A percentile compares a stretch with the other conserved stretches of the same genome.
phyloP scores from a whole-genome alignment of 768 basidiomycete genomes.

The Amanita rimosa region DNA sequence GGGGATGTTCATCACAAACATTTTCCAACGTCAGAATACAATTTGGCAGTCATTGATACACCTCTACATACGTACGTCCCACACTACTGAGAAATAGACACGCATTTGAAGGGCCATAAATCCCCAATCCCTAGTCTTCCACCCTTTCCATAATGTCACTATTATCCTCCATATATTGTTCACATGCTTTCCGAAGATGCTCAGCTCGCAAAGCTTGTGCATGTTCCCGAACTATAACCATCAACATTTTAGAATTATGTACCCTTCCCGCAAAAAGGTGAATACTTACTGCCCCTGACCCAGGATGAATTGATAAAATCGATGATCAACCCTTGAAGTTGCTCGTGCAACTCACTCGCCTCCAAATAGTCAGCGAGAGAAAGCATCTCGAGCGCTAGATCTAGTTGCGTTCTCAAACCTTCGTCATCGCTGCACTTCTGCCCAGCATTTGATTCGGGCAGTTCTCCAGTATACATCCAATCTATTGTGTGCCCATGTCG shows the following conservation, averaged over 20 bases:
- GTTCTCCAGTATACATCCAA: conserved; percentile 3
- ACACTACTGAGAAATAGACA: too few species aligned
- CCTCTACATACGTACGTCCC: too few species aligned
- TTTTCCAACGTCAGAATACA: too few species aligned
- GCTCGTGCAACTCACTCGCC: conserved; percentile 1
- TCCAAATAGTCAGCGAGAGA: conserved; percentile 5
- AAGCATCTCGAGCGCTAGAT: conserved; percentile 8
- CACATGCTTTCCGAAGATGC: conserved; percentile 14
- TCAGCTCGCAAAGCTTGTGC: conserved; percentile 13
- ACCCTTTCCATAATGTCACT: conserved; percentile 10
- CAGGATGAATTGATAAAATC: conserved; percentile 19
- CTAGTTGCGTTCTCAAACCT: conserved; percentile 6
- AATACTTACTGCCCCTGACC: conserved; percentile 16
- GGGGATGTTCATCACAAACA: too few species aligned
- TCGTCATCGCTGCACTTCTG: not conserved
- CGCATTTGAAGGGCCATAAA: too few species aligned
- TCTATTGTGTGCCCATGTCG: not conserved
- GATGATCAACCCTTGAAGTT: conserved; percentile 7
- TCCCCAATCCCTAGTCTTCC: too few species aligned
- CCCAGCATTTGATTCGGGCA: conserved; percentile 18
- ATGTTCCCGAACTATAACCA: conserved; percentile 12
- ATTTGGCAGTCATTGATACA: too few species aligned
- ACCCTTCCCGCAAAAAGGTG: not conserved
- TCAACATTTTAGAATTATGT: not conserved
- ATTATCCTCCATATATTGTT: conserved; percentile 17